These are phyloP conservation scores for Racocetra persica DNA, from an alignment of 371 early-diverging fungal species.

Conservation along the genomic window DNA sequence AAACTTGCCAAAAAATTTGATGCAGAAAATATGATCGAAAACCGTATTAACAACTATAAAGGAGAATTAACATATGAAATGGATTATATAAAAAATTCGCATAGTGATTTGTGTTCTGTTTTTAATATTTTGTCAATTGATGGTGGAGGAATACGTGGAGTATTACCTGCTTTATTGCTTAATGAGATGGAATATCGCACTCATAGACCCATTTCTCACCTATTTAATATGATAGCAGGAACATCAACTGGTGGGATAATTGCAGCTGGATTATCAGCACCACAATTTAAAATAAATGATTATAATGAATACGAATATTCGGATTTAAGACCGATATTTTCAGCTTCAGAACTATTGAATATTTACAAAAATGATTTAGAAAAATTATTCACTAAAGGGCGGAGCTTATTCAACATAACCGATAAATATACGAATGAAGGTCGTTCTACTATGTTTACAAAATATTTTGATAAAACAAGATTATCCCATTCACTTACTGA, in stretches of 20 bases:
- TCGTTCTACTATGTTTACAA: too few relatives aligned
- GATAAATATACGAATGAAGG: too few relatives aligned
- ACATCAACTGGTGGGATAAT: slow-evolving; percentile 25
- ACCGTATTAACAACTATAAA: background rate
- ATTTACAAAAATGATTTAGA: too few relatives aligned
- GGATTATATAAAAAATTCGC: background rate
- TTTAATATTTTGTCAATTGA: slow-evolving; percentile 13
- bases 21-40: background rate
- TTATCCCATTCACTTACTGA: too few relatives aligned
- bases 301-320: background rate
- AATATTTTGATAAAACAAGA: too few relatives aligned
- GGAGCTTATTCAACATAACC: too few relatives aligned
- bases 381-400: too few relatives aligned
- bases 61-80: background rate
- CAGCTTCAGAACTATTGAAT: too few relatives aligned
- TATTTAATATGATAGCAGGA: slow-evolving; percentile 29
- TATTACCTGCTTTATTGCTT: slow-evolving; percentile 28
- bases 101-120: background rate
- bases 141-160: slow-evolving; percentile 35
- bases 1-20: background rate
- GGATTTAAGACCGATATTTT: background rate
- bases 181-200: background rate
- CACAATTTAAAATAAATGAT: background rate
- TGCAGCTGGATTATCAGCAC: background rate
- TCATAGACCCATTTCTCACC: slow-evolving; percentile 12